Percentiles rank a stretch among this genome's conserved stretches.
phyloP scores from a whole-genome alignment of 768 basidiomycete species.

The Pisolithus marmoratus region DNA sequence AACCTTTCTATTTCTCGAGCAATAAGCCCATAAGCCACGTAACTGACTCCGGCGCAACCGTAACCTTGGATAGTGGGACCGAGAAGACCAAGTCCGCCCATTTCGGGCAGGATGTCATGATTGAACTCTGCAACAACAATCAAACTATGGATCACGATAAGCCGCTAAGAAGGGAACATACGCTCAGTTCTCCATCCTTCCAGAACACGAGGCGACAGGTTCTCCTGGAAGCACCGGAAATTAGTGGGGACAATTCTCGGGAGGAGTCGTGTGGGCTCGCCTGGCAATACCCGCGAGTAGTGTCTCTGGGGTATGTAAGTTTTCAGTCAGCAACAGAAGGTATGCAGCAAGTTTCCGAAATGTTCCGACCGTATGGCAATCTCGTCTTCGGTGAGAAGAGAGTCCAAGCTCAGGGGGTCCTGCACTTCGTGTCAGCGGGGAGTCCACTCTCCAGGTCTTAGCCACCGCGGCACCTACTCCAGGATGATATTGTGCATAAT shows the following conservation, averaged over 20 bases:
- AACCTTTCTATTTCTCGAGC: slow-evolving; percentile 91
- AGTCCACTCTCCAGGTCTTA: background rate
- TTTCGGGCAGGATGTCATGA: slow-evolving; percentile 71
- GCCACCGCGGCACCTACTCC: slow-evolving; percentile 9
- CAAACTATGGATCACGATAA: background rate
- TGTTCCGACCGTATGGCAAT: slow-evolving; percentile 66
- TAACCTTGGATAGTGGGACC: slow-evolving; percentile 93
- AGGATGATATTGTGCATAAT: slow-evolving; percentile 15
- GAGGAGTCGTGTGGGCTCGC: slow-evolving; percentile 31
- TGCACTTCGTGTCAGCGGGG: slow-evolving; percentile 23
- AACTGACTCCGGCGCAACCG: slow-evolving; percentile 87
- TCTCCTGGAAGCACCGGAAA: slow-evolving; percentile 46
- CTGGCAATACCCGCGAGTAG: slow-evolving; percentile 76
- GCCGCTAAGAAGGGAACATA: slow-evolving; percentile 24
- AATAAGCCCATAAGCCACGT: slow-evolving; percentile 91
- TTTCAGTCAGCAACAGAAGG: slow-evolving; percentile 1
- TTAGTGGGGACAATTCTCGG: background rate
- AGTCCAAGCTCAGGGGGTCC: slow-evolving; percentile 82
- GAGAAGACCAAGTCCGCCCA: slow-evolving; percentile 87
- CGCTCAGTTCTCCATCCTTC: slow-evolving; percentile 87
- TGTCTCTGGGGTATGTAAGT: slow-evolving; percentile 50
- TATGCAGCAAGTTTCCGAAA: slow-evolving; percentile 7
- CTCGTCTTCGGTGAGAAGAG: slow-evolving; percentile 85
- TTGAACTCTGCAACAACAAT: slow-evolving; percentile 57
- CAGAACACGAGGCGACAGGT: slow-evolving; percentile 81